A percentile compares a stretch with the other conserved stretches of the same genome.
phyloP scores from a whole-genome alignment of 441 rosid species.

The Omphalea diandra region DNA sequence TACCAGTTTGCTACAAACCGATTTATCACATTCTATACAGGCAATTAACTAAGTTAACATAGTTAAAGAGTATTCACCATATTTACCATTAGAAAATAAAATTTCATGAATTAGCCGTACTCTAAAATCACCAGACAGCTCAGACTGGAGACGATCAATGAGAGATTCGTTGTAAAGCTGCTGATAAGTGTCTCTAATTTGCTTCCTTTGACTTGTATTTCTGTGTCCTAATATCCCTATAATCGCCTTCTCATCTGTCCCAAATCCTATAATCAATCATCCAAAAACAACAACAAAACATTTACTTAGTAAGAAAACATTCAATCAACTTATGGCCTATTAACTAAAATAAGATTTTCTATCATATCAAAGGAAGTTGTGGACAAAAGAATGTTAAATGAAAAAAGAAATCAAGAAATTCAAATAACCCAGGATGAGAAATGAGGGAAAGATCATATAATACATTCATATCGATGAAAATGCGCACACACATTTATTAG shows the following conservation, averaged over 20 bases:
- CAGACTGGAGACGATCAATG: slow-evolving; percentile 51
- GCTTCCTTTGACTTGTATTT: slow-evolving; percentile 67
- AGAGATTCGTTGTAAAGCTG: slow-evolving; percentile 60
- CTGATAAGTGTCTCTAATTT: slow-evolving; percentile 60
- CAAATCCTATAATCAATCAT: slow-evolving; percentile 46
- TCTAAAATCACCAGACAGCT: slow-evolving; percentile 76
- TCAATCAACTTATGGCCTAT: neutral
- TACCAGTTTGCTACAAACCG: neutral
- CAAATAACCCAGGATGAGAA: neutral
- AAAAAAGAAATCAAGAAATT: slow-evolving; percentile 13
- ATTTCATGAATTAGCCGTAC: slow-evolving; percentile 35
- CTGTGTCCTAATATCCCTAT: slow-evolving; percentile 63
- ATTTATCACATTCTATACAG: neutral
- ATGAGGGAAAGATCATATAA: neutral
- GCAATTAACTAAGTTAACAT: too few relatives aligned
- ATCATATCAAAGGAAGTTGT: neutral
- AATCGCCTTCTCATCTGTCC: slow-evolving; percentile 69
- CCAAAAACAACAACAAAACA: neutral
- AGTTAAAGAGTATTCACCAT: too few relatives aligned
- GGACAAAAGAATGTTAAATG: neutral
- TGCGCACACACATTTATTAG: too few relatives aligned
- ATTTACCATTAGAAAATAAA: too few relatives aligned
- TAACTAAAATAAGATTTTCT: neutral
- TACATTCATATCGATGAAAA: too few relatives aligned
- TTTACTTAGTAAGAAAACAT: neutral